Evolutionary conservation across 257 asterid species (phyloP), one percentile per base, ranked within the genome.

Genomic region (Catharanthus roseus): DNA sequence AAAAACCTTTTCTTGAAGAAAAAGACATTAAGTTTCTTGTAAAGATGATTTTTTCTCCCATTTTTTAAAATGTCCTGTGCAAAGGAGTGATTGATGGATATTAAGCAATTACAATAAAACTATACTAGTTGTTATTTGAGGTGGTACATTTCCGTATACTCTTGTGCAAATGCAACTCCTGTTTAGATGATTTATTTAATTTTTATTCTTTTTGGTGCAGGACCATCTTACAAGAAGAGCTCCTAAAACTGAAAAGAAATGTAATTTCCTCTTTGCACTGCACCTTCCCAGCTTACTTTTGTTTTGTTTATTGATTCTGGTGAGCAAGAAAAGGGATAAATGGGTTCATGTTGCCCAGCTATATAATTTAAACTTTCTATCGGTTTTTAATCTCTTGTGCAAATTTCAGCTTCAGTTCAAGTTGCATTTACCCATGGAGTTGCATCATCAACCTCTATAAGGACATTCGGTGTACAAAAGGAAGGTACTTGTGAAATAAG

Each of bases 381-480:
- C 42, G 26, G 21, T 72, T 38, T 71, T 60, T 55, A 38, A 36
- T 5, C 67, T 33, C 66, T 72, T 29, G 66, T 77, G 73, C 33
- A 67, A 79, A 73, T 39, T 65, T 65, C 85, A 85, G 86, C 86
- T 68, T 54, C 83, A 3, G 86, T 49, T 55, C 86, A 80, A 77
- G 89, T 86, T 78, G 81, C 82, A 38, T 86, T 85, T 77, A n/a
- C 80, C 38, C 85, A 67, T 72, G 93, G 75, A 69, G 77, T 51
- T 77, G 69, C 80, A 49, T 65, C 80, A 62, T 80, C 91, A 66
- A 42, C 75, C 39, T 38, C 80, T n/a, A 18, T 75, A 69, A 79
- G 80, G 82, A 82, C 85, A 69, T 79, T 60, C 65, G 85, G 87
- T 47, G 78, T 56, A 68, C 82, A 67, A 61, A 77, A 54, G 77